Base-by-base conservation (phyloP, 371 early-diverging fungal genomes). In the Circinella minor region DNA sequence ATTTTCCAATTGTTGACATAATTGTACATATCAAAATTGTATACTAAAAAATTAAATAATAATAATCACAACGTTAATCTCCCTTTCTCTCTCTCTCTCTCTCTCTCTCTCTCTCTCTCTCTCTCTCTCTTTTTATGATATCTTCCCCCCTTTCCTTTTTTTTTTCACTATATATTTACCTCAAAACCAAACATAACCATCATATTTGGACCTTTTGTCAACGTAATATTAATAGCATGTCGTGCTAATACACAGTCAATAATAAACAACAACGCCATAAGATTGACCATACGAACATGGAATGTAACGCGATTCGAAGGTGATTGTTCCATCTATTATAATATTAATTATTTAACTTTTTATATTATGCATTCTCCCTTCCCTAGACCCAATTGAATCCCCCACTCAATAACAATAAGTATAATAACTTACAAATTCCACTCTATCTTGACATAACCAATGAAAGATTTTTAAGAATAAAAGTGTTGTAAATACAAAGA, bases 141-240 rank as follows among this genome's bases (percentile, higher is more conserved):
- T 27, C 27, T 27, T 27, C 27, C 1, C 2, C 27, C 27, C 27
- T 27, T 27, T n/a, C n/a, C n/a, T n/a, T 27, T 27, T 27, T 27
- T 27, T 27, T 27, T 4, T 4, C 15, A 57, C 1, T 57, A 51
- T 13, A 51, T 68, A 27, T 18, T 47, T 81, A 94, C 95, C 89
- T 96, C 99, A 72, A 98, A 98, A 8, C 94, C 96, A 89, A 98
- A 97, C 77, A 96, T 91, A 39, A 97, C 90, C 92, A 98, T 92
- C 94, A 96, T 95, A 54, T 87, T 90, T 1, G 95, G 89, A 9
- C 93, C 95, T 55, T 84, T 79, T 5, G 72, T 67, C 36, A 87
- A 55, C 10, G 93, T 92, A 48, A 83, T 80, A 11, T 84, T 77
- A 7, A 91, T 84, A 13, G 95, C 87, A 75, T 92, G 92, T 15